Evolutionary conservation across 768 basidiomycete genomes (phyloP), one percentile per base, ranked within the genome.

Genomic region (Filobasidium wieringae): DNA sequence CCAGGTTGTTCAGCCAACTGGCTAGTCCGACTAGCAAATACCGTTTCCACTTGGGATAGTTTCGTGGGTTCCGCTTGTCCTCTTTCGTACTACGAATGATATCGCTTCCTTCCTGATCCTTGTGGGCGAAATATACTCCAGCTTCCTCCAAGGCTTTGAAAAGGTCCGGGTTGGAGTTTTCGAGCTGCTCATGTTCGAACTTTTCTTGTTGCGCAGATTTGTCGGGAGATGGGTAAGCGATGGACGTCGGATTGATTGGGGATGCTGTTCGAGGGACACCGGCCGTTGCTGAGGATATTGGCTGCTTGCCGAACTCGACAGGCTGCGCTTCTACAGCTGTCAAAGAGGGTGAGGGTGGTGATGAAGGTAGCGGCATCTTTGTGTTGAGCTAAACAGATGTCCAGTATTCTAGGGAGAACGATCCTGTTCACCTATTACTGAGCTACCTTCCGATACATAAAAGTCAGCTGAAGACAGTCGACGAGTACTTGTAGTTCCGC

Each of bases 11-110:
- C 29, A 67, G 34, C 37, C 53, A 55, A 22, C 52, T 49, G 8
- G 66, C 66, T 22, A 67, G 34, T 9, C 53, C 60, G 0, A 67
- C 66, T 12, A 63, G 30, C 8, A 31, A 41, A 34, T 67, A 67
- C 24, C 66, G 51, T 50, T 63, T 63, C 63, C 63, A 64, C 29
- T 64, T 63, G 30, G 54, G 52, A 63, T 63, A 67, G 32, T 58
- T 67, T 39, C 66, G 41, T 6, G 66, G 66, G 50, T 53, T 67
- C 27, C 40, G 24, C 26, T 51, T 54, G 37, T 67, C 66, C 2
- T 52, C 55, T 27, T 37, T 55, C 5, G 57, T 41, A 41, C 60
- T 59, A 27, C 51, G 50, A 17, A 67, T 57, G 24, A 67, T 39
- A 26, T 59, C 56, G 29, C 61, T 64, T 4, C 63, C 66, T 8